Base-by-base conservation (phyloP, 495 filamentous ascomycete genomes). In the Trichoderma orchidacearum region DNA sequence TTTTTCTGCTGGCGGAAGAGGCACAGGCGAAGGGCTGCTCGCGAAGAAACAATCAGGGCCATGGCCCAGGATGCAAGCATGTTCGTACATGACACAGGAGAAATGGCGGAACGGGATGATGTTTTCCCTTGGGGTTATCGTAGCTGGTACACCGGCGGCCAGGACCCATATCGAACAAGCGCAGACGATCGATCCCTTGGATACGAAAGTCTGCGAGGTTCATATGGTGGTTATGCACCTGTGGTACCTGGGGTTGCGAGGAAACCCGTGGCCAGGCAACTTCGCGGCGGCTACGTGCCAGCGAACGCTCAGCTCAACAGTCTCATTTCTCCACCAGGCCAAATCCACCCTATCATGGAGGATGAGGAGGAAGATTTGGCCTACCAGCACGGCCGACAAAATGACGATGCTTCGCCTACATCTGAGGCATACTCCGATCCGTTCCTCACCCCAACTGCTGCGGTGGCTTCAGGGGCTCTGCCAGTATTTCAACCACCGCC, bases 351-450 rank as follows among this genome's bases (percentile, higher is more conserved):
- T 0, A 82, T 82, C 51, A 75, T 77, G 55, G 79, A 82, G 58
- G 75, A 77, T 0, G 83, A 86, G 53, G 90, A 95, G 36, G 87
- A 90, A 53, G 82, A 80, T 30, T 27, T 48, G 41, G 18, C 41
- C 15, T 65, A 75, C 9, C 66, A 65, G 23, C 75, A 75, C 61
- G 67, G 55, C 57, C 65, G 59, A 15, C 60, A 59, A 25, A 17
- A 9, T n/a, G 57, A 55, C 5, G 51, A 28, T 13, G 34, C 25
- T 12, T 54, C 57, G 32, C 57, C 57, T 2, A 58, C 57, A 9
- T 54, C 51, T 7, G 34, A 58, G 8, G 35, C 35, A 30, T 59
- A 62, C 36, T 64, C 70, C 2, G 73, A 77, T 58, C 74, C 74
- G 0, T 77, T 77, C 60, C 27, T 67, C 7, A 76, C 74, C 8